phyloP scores from a whole-genome alignment of 2,329 filamentous ascomycete genomes.

The Penicillium paneum region DNA sequence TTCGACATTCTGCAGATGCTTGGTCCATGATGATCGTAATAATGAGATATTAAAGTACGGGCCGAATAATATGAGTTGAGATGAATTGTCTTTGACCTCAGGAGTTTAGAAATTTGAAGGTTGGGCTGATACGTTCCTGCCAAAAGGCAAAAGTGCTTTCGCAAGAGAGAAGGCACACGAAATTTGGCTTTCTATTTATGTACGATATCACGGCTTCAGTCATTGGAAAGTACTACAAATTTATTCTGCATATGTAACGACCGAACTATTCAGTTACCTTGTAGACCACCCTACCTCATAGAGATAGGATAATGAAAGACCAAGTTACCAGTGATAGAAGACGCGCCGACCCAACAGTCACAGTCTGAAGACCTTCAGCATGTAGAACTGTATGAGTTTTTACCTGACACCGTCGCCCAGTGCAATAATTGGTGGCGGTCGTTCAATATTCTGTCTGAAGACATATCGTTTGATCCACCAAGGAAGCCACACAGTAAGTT shows the following conservation, averaged over 20 bases:
- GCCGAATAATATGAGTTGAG: not conserved
- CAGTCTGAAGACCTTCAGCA: not conserved
- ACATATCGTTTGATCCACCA: constrained; percentile 60
- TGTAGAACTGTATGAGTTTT: not conserved
- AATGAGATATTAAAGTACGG: not conserved
- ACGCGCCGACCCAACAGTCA: not conserved
- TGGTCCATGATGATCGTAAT: not conserved
- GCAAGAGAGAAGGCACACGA: too few species aligned
- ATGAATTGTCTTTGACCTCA: not conserved
- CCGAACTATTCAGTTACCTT: not conserved
- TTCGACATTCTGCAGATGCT: not conserved
- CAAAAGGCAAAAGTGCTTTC: too few species aligned
- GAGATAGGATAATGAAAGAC: not conserved
- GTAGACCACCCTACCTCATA: not conserved
- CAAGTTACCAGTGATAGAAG: not conserved
- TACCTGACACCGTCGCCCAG: constrained; percentile 10
- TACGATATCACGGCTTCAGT: not conserved
- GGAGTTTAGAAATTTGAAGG: not conserved
- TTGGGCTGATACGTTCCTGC: not conserved
- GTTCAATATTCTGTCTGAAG: constrained; percentile 44
- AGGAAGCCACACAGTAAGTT: constrained; percentile 54
- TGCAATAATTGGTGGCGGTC: constrained; percentile 24
- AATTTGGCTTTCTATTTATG: too few species aligned
- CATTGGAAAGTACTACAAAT: not conserved
- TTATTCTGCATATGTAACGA: not conserved